Evolutionary conservation across 2,329 filamentous ascomycete species (phyloP), one percentile per base, ranked within the genome.

Genomic region (Penicillium brasilianum): DNA sequence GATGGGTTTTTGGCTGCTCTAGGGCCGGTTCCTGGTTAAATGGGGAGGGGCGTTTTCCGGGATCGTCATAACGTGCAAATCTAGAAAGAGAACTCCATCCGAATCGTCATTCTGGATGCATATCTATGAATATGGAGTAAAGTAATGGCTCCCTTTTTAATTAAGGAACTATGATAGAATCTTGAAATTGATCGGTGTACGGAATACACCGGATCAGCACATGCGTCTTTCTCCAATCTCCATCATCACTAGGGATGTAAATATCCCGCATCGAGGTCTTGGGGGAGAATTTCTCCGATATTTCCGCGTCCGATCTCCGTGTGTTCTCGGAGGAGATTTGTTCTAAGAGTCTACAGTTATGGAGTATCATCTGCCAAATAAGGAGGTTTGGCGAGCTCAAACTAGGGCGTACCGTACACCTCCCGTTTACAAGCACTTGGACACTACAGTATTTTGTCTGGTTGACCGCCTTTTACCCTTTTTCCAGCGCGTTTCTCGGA

Each of bases 401-500:
- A 18, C 25, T 11, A 22, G 18, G 10, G 2, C 16, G 30, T 32
- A 41, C 9, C 4, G 1, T 43, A 18, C 18, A 20, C 39, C 39
- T 22, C 39, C 39, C 13, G 18, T 22, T 22, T 20, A 18, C 37
- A 41, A 41, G 37, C 37, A 20, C 37, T 28, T 28, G 25, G 25
- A 34, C 8, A 34, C 32, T 49, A 13, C 28, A 22, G 8, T 25
- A 11, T 28, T 18, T 44, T 16, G 25, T 11, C 22, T 16, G 2
- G 41, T 50, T 60, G 57, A 65, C 63, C 62, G 60, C 63, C 57
- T 43, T 54, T 63, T 63, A n/a, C 28, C 32, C 50, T 50, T 53
- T 64, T 65, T 60, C 46, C 55, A 68, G 66, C 66, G 66, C 63
- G 51, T 67, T 64, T 49, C 57, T 69, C 67, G 67, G 57, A 63